Evolutionary conservation across 495 filamentous ascomycete species (phyloP).

Genomic region (Pyronema omphalodes): DNA sequence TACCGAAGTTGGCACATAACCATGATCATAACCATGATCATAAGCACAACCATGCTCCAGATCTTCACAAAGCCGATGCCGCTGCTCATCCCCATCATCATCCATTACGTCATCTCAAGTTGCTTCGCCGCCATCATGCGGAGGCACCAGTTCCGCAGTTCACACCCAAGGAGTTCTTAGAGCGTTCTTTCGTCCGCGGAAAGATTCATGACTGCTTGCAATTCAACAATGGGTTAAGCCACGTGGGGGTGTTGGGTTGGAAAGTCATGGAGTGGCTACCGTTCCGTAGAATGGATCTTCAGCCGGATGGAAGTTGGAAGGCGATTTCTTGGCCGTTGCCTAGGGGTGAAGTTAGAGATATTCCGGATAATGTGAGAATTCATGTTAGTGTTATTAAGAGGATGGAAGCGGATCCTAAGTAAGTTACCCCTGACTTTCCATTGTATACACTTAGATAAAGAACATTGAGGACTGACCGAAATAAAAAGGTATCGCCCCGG

Average conservation of each 20-base stretch:
- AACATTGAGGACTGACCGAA: not conserved
- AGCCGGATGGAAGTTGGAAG: conserved; percentile 57
- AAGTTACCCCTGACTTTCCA: not conserved
- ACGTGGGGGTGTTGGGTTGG: conserved; percentile 48
- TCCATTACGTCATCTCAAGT: conserved; percentile 25
- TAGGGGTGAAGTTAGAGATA: conserved; percentile 62
- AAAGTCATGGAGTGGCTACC: conserved; percentile 72
- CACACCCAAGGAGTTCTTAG: conserved; percentile 7
- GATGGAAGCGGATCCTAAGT: conserved; percentile 38
- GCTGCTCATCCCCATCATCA: conserved; percentile 2
- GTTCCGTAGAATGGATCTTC: conserved; percentile 67
- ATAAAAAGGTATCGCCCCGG: conserved; percentile 48
- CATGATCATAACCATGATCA: not conserved
- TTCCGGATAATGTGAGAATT: conserved; percentile 44
- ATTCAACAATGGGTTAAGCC: conserved; percentile 43
- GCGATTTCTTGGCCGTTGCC: conserved; percentile 67
- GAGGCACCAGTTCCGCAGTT: not conserved
- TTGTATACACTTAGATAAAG: not conserved
- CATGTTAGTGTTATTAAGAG: conserved; percentile 58
- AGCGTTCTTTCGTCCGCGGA: conserved; percentile 28
- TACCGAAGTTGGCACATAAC: not conserved
- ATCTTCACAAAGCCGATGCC: not conserved
- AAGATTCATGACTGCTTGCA: conserved; percentile 57
- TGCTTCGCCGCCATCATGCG: conserved; percentile 12
- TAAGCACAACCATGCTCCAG: not conserved